phyloP scores from a whole-genome alignment of 1,284 basidiomycete species.

The Ustilago cynodontis region DNA sequence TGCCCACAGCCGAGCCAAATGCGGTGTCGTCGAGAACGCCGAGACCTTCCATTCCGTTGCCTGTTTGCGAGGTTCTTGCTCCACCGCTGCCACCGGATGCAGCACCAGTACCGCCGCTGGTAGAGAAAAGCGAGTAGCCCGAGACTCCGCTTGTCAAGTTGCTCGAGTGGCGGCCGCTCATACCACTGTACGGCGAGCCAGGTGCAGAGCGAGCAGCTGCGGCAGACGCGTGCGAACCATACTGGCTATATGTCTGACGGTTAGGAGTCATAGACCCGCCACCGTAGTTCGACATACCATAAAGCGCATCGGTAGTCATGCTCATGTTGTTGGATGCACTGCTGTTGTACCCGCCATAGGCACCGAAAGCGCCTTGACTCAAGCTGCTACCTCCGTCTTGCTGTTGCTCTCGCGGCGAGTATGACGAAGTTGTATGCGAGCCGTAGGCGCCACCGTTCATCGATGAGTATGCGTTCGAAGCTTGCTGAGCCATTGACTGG shows the following conservation, averaged over 20 bases:
- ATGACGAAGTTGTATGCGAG: constrained; percentile 20
- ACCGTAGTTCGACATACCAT: constrained; percentile 38
- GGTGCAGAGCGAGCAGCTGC: constrained; percentile 40
- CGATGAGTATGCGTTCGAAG: constrained; percentile 30
- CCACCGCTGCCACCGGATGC: constrained; percentile 13
- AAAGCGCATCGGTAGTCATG: constrained; percentile 36
- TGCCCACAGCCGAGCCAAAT: constrained; percentile 18
- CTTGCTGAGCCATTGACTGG: constrained; percentile 31
- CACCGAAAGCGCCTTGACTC: constrained; percentile 33
- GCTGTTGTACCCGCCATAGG: constrained; percentile 40
- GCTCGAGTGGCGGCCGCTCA: constrained; percentile 32
- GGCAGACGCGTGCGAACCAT: constrained; percentile 29
- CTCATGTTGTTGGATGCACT: constrained; percentile 22
- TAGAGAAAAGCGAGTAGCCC: constrained; percentile 50
- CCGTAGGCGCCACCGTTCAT: constrained; percentile 35
- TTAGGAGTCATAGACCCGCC: constrained; percentile 43
- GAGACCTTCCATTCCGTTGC: constrained; percentile 35
- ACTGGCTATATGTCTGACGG: constrained; percentile 32
- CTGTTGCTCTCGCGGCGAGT: constrained; percentile 48
- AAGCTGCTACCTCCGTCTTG: constrained; percentile 28
- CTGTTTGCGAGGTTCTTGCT: constrained; percentile 21
- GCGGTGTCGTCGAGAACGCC: constrained; percentile 40
- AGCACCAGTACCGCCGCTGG: constrained; percentile 22
- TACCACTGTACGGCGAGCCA: constrained; percentile 51
- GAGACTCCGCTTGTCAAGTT: constrained; percentile 31